Conservation (phyloP, 2,329 filamentous ascomycete species). For the Exophiala dermatitidis region DNA sequence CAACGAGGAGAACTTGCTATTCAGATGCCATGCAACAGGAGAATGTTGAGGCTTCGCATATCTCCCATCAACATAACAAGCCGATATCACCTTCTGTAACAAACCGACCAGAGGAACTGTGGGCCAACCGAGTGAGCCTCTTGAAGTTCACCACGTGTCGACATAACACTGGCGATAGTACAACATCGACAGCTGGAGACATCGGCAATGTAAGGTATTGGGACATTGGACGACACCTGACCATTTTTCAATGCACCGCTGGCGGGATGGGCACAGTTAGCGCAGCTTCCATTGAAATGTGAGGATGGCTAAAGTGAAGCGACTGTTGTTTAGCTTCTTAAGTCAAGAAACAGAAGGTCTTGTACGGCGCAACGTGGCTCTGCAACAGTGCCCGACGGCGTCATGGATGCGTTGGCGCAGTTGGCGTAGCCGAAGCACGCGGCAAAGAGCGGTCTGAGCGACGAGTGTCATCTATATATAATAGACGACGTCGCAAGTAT, state of each 20-base stretch:
- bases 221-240: constrained; percentile 17
- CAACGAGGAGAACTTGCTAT: too few relatives aligned
- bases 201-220: not conserved
- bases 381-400: constrained; percentile 21
- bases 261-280: constrained; percentile 11
- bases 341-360: constrained; percentile 5
- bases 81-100: too few relatives aligned
- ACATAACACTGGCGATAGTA: constrained; percentile 7
- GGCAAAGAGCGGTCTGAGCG: constrained; percentile 20
- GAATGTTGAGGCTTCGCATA: too few relatives aligned
- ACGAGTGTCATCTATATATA: constrained; percentile 17
- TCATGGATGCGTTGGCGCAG: constrained; percentile 22
- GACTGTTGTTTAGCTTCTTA: constrained; percentile 20
- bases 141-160: constrained; percentile 13
- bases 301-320: constrained; percentile 20
- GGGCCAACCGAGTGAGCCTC: not conserved
- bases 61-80: too few relatives aligned
- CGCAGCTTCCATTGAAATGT: constrained; percentile 4
- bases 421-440: constrained; percentile 12
- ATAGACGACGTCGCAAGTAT: not conserved
- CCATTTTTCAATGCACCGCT: constrained; percentile 9
- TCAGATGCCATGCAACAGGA: too few relatives aligned
- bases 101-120: too few relatives aligned
- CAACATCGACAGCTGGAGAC: not conserved
- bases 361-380: constrained; percentile 23